Evolutionary conservation across 2,329 filamentous ascomycete genomes (phyloP).

Genomic region (Aspergillus felis): DNA sequence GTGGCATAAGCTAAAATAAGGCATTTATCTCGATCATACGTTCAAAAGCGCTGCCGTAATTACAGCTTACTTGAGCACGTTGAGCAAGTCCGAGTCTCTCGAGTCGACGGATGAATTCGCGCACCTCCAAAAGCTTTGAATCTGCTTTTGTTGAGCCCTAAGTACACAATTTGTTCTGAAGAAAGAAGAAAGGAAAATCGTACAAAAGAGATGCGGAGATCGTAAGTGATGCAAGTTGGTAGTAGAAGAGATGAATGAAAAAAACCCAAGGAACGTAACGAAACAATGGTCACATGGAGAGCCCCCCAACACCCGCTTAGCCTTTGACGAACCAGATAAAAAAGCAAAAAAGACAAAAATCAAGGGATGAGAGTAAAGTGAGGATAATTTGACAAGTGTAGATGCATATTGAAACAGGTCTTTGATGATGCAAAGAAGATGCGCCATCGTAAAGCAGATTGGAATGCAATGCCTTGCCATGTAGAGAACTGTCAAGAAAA

Average conservation of each 20-base stretch:
- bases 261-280: neutral
- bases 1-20: neutral
- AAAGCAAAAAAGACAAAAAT: constrained; percentile 17
- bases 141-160: constrained; percentile 5
- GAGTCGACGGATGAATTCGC: neutral
- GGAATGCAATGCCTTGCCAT: neutral
- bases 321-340: constrained; percentile 5
- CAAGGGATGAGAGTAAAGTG: constrained; percentile 18
- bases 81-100: neutral
- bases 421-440: neutral
- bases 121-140: neutral
- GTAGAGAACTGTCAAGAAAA: constrained; percentile 4
- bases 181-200: constrained; percentile 4
- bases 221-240: neutral
- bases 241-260: neutral
- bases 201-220: constrained; percentile 3
- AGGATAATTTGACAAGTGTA: neutral
- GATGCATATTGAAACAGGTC: neutral
- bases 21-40: neutral
- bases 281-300: constrained; percentile 11
- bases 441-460: neutral
- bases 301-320: constrained; percentile 20
- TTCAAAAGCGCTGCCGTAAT: neutral
- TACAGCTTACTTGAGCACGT: neutral
- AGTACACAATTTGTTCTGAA: constrained; percentile 14